Evolutionary conservation across 2,329 filamentous ascomycete species (phyloP), one percentile per base, ranked within the genome.

Genomic region (Aspergillus flavus): DNA sequence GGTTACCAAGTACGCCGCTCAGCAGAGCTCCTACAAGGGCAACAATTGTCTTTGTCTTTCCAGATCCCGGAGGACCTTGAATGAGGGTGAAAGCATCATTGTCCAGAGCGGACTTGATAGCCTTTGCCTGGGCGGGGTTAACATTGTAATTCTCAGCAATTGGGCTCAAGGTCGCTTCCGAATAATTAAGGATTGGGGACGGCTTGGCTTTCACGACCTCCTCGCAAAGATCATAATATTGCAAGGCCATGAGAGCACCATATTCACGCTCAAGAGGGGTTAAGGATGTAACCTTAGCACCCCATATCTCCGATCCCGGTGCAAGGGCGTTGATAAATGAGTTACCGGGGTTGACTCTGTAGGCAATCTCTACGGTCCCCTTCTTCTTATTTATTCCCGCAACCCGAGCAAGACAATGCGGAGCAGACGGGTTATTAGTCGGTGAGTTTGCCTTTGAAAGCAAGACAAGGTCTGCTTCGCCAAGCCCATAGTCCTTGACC

Each of bases 1-100:
- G 80, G 19, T 76, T 78, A 58, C 82, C 80, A 58, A 87, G 84
- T 57, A 70, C 83, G 45, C 86, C 85, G 6, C 88, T 91, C 52
- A 97, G 78, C 19, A 99, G 83, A 43, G 93, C 92, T 41, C 95
- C 95, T 28, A 98, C 94, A 84, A 99, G 96, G 36, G 94, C 95
- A 61, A 96, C 87, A 64, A 99, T 99, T 0, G 95, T 99, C 77
- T 99, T 99, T 0, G 95, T 99, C 81, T 99, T 99, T 73, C 94
- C 95, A 4, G 95, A 97, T 77, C 95, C 95, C 1, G 95, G 95
- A 57, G 95, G 95, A 61, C 92, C 95, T 80, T 99, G 95, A 70
- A 99, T 93, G 64, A 99, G 83, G 3, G 95, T 98, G 74, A 99
- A 99, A 0, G 93, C 96, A 78, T 98, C 95, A 70, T 99, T 99